phyloP scores from a whole-genome alignment of 2,329 filamentous ascomycete species.

The Leptographium radiaticola region DNA sequence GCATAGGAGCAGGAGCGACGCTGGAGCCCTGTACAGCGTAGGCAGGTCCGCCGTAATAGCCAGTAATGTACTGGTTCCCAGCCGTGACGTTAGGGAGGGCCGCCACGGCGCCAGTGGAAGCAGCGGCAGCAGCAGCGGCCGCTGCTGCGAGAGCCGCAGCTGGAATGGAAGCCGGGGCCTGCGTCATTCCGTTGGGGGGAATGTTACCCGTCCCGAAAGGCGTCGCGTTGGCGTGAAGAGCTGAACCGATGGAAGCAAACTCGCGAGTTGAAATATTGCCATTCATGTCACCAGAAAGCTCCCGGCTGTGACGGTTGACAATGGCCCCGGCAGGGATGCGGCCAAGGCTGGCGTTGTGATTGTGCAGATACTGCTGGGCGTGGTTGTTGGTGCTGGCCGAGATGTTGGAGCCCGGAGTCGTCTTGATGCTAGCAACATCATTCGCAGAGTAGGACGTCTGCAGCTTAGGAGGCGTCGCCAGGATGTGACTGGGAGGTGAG shows the following conservation, averaged over 20 bases:
- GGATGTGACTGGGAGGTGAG: constrained; percentile 34
- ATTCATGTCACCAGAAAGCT: constrained; percentile 39
- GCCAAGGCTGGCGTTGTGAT: constrained; percentile 72
- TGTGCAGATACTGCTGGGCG: constrained; percentile 52
- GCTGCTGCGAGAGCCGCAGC: constrained; percentile 12
- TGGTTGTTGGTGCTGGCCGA: constrained; percentile 41
- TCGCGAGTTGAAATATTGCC: constrained; percentile 25
- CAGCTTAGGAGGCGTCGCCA: constrained; percentile 58
- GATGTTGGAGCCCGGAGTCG: constrained; percentile 35
- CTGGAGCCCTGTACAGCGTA: constrained; percentile 6
- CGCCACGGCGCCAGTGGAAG: constrained; percentile 9
- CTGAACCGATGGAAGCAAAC: constrained; percentile 53
- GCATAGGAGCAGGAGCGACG: constrained; percentile 8
- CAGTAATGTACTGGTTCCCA: constrained; percentile 16
- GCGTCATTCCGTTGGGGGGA: constrained; percentile 15
- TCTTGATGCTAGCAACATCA: constrained; percentile 78
- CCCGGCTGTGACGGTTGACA: constrained; percentile 58
- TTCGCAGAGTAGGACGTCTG: constrained; percentile 84
- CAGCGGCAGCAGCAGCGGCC: constrained; percentile 16
- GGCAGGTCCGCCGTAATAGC: constrained; percentile 16
- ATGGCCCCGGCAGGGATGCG: constrained; percentile 58
- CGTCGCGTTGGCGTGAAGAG: constrained; percentile 65
- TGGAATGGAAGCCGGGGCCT: constrained; percentile 12
- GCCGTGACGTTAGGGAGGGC: constrained; percentile 9
- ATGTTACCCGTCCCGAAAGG: constrained; percentile 59